Base-by-base conservation (phyloP, 2,329 filamentous ascomycete species). In the Talaromyces amestolkiae region DNA sequence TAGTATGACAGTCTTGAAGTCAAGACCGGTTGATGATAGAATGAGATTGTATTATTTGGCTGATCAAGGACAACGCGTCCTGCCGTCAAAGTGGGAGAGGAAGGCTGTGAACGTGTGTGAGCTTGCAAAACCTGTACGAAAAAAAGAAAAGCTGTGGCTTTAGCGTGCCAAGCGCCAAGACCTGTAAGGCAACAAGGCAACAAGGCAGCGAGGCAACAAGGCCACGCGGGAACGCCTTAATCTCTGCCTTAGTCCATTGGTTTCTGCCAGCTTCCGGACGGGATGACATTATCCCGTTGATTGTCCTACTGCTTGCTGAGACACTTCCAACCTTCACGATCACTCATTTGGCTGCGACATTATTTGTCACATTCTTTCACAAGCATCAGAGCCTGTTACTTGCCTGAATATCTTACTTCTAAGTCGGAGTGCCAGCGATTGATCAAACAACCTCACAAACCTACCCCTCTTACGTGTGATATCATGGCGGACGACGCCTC, bases 401-500 rank as follows among this genome's bases (percentile, higher is more conserved):
- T 10, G 51, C 5, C 3, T 45, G 33, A 5, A 24, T 37, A 33
- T 37, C 22, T 17, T 13, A 15, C 31, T 43, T 33, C 13, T 17
- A 22, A 19, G 5, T 24, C 7, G 4, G 15, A 3, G 33, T 13
- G 39, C 47, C 33, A 3, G 33, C 47, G 47, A 56, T 54, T 54
- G 33, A 27, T 54, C 35, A 6, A n/a, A 39, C 39, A 27, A 39
- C 37, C 22, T n/a, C 24, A 27, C 27, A 15, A 41, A n/a, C 11
- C 22, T 62, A 49, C 61, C 65, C 65, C 62, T 61, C 31, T 45
- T 31, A 22, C 31, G 47, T 58, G 41, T 63, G 39, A 65, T 56
- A 74, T 69, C 72, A 80, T 80, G 78, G 77, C 78, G 66, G 78
- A 79, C 67, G 77, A 79, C 64, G 74, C 71, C 65, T 68, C 74